Base-by-base conservation (phyloP, 345 rosid species). In the Eutrema heterophyllum region DNA sequence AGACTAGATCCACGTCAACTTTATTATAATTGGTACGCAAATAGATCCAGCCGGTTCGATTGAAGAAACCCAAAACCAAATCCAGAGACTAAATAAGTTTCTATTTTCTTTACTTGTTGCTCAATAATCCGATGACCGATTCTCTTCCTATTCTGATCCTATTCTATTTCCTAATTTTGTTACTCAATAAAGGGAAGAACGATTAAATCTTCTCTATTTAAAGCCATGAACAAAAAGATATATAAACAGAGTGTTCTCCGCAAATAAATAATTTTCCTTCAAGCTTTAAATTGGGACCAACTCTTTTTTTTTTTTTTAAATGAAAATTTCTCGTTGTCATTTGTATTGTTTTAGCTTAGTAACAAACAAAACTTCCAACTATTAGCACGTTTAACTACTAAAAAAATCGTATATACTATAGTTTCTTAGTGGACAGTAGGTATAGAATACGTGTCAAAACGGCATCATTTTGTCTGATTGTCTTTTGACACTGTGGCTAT, bases 371-470 rank as follows among this genome's bases (percentile, higher is more conserved):
- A 51, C 3, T 7, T 6, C 3, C 44, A 24, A 9, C 5, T 11
- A 16, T 16, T 12, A 21, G 9, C 14, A 21, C 16, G 33, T 21
- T 29, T 21, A 49, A 67, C 68, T 46, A 67, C 38, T 67, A 51
- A 60, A 74, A 53, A 24, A 65, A 39, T 27, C 2, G 68, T 14
- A 43, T 51, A 67, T 55, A n/a, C 9, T 61, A 50, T 39, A 49
- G 26, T 49, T 74, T 49, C 2, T 6, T 14, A 59, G 79, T 60
- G 64, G 63, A 52, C 16, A 52, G 38, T 14, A 51, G 78, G 61
- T 49, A 32, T 29, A 21, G 0, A 3, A 36, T 2, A 59, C 70
- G 79, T 68, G 79, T 69, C 72, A 29, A 40, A 48, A 36, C n/a
- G 24, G 12, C 10, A 26, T 38, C 73, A 3, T 41, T 14, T 43